Conservation (phyloP, 1,284 basidiomycete species). For the Coniferiporia weirii region DNA sequence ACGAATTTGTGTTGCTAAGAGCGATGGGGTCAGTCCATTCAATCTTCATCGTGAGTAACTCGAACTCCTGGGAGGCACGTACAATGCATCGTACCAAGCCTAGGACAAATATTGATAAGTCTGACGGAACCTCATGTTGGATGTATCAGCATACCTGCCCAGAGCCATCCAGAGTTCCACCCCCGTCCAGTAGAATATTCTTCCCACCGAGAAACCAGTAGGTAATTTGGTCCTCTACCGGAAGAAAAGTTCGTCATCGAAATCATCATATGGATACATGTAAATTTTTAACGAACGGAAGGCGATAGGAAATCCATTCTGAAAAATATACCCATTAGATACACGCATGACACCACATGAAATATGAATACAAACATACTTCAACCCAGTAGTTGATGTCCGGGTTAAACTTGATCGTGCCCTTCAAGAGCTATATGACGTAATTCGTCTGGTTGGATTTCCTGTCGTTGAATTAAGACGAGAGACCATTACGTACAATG, state of each 20-base stretch:
- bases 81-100: conserved; percentile 56
- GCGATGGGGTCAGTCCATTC: neutral
- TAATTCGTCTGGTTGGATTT: neutral
- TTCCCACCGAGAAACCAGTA: conserved; percentile 60
- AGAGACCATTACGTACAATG: conserved; percentile 34
- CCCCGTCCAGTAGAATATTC: conserved; percentile 52
- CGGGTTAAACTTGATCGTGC: conserved; percentile 46
- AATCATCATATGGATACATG: neutral
- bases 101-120: conserved; percentile 24
- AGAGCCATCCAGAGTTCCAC: conserved; percentile 55
- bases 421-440: conserved; percentile 37
- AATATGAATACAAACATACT: conserved; percentile 26
- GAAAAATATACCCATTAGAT: neutral
- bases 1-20: conserved; percentile 35
- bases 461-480: neutral
- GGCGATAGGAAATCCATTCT: conserved; percentile 49
- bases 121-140: conserved; percentile 10
- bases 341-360: neutral
- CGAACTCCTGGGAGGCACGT: conserved; percentile 28
- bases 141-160: conserved; percentile 39
- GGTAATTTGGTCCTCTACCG: conserved; percentile 43
- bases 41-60: neutral
- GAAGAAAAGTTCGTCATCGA: neutral
- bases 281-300: conserved; percentile 30
- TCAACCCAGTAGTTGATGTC: conserved; percentile 51